phyloP scores from a whole-genome alignment of 2,329 filamentous ascomycete genomes.

The Ramularia endophylla region DNA sequence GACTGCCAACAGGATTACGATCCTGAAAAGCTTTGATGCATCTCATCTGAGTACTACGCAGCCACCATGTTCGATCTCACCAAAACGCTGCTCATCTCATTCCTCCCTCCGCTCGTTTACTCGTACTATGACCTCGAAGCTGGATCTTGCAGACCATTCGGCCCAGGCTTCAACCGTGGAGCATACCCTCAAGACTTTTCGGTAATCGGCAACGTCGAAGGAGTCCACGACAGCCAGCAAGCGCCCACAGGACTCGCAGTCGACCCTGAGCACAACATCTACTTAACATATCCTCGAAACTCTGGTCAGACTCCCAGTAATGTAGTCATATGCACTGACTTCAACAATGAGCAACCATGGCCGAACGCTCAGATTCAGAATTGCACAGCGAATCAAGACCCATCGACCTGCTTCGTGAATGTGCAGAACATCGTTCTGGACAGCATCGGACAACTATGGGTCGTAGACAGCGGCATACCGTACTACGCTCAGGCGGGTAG shows the following conservation, averaged over 20 bases:
- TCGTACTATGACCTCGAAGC: constrained; percentile 1
- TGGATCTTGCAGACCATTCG: constrained; percentile 14
- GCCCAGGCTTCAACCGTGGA: constrained; percentile 18
- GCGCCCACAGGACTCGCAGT: constrained; percentile 38
- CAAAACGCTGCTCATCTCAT: neutral
- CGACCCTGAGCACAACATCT: constrained; percentile 33
- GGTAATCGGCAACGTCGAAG: constrained; percentile 33
- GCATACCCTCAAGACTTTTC: constrained; percentile 33
- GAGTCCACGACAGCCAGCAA: constrained; percentile 34
- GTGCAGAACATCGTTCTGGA: constrained; percentile 42
- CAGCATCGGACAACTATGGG: constrained; percentile 34
- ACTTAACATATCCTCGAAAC: constrained; percentile 41
- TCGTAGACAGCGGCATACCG: constrained; percentile 38
- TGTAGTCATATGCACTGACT: constrained; percentile 35
- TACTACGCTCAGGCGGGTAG: constrained; percentile 19
- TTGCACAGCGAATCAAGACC: constrained; percentile 34
- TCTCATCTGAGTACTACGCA: no score
- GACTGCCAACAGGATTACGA: no score
- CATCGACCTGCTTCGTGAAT: constrained; percentile 41
- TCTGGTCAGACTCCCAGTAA: constrained; percentile 33
- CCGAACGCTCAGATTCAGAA: constrained; percentile 37
- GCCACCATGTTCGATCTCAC: no score
- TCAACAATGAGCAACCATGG: constrained; percentile 36
- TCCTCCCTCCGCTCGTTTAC: neutral
- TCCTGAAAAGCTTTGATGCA: no score